These are phyloP conservation scores for Aurifilum marmelostoma DNA, from an alignment of 2,329 filamentous ascomycete genomes.

Conservation along the genomic window DNA sequence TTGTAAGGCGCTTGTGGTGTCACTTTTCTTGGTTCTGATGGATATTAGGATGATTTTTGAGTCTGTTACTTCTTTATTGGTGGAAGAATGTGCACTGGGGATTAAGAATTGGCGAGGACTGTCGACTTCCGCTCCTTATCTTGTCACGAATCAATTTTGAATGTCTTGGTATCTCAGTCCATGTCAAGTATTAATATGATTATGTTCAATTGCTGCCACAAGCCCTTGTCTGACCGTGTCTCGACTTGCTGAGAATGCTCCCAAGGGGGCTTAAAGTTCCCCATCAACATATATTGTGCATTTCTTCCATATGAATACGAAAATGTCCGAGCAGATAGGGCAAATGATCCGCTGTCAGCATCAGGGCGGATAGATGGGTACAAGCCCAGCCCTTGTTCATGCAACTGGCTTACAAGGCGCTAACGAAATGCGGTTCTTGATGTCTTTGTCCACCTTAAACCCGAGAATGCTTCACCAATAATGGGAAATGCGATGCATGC, in stretches of 20 bases:
- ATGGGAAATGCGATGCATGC: neutral
- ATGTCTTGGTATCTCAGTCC: neutral
- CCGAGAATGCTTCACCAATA: neutral
- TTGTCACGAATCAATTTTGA: neutral
- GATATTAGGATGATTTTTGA: too few species aligned
- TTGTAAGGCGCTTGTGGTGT: neutral
- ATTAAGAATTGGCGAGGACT: neutral
- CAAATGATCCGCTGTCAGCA: neutral
- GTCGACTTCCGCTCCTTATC: neutral
- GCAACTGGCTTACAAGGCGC: slow-evolving; percentile 14
- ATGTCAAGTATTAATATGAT: neutral
- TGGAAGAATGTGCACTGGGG: neutral
- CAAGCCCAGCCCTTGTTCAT: slow-evolving; percentile 1
- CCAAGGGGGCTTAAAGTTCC: neutral
- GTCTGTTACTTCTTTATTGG: too few species aligned
- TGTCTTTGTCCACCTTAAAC: neutral
- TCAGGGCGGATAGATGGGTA: neutral
- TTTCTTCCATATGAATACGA: neutral
- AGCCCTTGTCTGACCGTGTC: neutral
- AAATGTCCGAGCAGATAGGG: neutral
- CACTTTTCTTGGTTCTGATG: too few species aligned
- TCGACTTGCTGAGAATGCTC: neutral
- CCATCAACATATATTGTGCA: neutral
- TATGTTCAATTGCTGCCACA: neutral
- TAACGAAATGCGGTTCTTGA: neutral